phyloP scores from a whole-genome alignment of 371 early-diverging fungal genomes.

The Circinella umbellata region DNA sequence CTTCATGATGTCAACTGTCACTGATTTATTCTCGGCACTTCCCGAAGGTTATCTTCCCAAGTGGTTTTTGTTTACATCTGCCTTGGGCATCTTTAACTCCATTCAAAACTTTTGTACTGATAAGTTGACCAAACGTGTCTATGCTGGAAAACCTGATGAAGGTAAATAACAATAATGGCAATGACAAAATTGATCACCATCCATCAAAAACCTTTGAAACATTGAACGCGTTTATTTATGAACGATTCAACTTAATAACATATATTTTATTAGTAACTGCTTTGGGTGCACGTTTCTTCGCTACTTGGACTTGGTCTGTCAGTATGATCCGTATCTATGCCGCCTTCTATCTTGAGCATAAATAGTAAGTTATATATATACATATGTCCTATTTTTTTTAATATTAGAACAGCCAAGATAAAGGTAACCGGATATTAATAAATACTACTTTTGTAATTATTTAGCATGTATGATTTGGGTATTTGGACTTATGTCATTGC shows the following conservation, averaged over 20 bases:
- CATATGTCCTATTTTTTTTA: too few relatives aligned
- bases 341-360: constrained; percentile 75
- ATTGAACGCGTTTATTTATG: not conserved
- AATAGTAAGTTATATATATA: constrained; percentile 54
- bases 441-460: not conserved
- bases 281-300: constrained; percentile 76
- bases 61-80: constrained; percentile 73
- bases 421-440: too few relatives aligned
- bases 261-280: constrained; percentile 59
- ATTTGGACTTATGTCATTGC: constrained; percentile 79
- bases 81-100: constrained; percentile 76
- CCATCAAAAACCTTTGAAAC: too few relatives aligned
- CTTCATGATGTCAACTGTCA: constrained; percentile 20
- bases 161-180: constrained; percentile 36
- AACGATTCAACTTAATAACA: not conserved
- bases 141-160: constrained; percentile 63
- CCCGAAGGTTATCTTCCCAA: constrained; percentile 70
- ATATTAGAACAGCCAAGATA: too few relatives aligned
- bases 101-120: constrained; percentile 73
- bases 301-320: constrained; percentile 79
- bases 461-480: constrained; percentile 72
- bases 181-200: constrained; percentile 8
- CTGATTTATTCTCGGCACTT: constrained; percentile 50
- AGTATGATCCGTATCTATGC: constrained; percentile 78
- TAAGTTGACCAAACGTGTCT: constrained; percentile 73